Conservation (phyloP, 2,329 filamentous ascomycete species). For the Alternaria alternata region DNA sequence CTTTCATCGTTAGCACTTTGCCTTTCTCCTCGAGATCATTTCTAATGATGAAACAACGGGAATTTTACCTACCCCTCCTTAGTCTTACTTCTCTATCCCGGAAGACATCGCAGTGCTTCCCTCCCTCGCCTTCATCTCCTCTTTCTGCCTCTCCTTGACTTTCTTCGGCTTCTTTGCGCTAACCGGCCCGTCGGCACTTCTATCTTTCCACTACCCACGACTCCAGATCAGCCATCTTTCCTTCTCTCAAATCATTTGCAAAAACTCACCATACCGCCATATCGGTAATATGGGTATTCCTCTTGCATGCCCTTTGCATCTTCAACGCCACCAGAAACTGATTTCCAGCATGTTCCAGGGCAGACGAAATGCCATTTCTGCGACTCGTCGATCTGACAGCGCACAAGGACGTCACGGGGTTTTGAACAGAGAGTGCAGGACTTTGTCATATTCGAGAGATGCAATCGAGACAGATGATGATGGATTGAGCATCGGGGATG, state of each 20-base stretch:
- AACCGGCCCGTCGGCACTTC: conserved; percentile 51
- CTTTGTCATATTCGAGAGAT: conserved; percentile 37
- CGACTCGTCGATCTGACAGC: conserved; percentile 54
- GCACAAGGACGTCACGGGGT: conserved; percentile 51
- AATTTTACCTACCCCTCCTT: background rate
- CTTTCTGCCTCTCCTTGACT: conserved; percentile 47
- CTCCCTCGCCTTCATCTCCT: conserved; percentile 14
- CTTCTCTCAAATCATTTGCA: background rate
- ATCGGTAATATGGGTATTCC: conserved; percentile 30
- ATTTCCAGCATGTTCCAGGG: conserved; percentile 54
- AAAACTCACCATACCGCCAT: conserved; percentile 48
- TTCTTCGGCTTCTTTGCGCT: conserved; percentile 54
- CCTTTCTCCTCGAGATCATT: background rate
- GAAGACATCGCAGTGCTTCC: background rate
- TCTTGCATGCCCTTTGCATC: conserved; percentile 44
- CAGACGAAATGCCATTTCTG: conserved; percentile 56
- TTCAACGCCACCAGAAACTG: conserved; percentile 54
- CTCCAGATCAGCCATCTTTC: conserved; percentile 14
- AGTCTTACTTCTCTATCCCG: background rate
- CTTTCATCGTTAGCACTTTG: background rate
- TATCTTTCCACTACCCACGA: conserved; percentile 50
- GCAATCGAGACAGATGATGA: background rate
- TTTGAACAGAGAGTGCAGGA: conserved; percentile 53
- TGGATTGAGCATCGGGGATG: background rate
- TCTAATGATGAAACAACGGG: background rate